phyloP scores from a whole-genome alignment of 768 basidiomycete genomes.

The Suillus ampliporus region DNA sequence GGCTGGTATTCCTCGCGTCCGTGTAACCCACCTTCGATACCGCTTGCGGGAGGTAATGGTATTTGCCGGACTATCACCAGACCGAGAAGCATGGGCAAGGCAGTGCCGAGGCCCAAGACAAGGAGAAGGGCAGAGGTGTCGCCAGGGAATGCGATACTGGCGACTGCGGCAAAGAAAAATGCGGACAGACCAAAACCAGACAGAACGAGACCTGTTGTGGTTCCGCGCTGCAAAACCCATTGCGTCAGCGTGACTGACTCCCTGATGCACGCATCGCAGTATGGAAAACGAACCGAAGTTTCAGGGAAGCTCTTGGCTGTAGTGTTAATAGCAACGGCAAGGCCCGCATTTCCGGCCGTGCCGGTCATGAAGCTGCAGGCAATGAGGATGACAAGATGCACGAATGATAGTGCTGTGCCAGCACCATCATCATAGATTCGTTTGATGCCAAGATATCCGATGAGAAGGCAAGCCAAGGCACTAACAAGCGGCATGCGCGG shows the following conservation, averaged over 20 bases:
- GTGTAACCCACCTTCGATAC: constrained; percentile 25
- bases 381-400: constrained; percentile 57
- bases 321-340: constrained; percentile 74
- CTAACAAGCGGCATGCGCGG: constrained; percentile 68
- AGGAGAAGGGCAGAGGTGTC: constrained; percentile 80
- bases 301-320: constrained; percentile 87
- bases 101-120: constrained; percentile 77
- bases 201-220: constrained; percentile 76
- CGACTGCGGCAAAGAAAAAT: constrained; percentile 84
- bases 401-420: constrained; percentile 42
- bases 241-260: background rate
- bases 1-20: constrained; percentile 27
- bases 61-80: constrained; percentile 74
- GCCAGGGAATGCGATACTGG: constrained; percentile 74
- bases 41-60: constrained; percentile 53
- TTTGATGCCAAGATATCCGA: constrained; percentile 79
- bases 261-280: background rate
- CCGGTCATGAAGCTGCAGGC: constrained; percentile 77
- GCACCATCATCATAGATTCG: constrained; percentile 64
- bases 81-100: constrained; percentile 81
- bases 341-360: constrained; percentile 74
- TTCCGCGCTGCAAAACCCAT: constrained; percentile 59
- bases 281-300: constrained; percentile 53
- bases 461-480: constrained; percentile 63
- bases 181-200: constrained; percentile 93